Percentiles rank a stretch among this genome's conserved stretches.
Evolutionary conservation across 1,284 basidiomycete species (phyloP).

Genomic region (Naganishia albida): DNA sequence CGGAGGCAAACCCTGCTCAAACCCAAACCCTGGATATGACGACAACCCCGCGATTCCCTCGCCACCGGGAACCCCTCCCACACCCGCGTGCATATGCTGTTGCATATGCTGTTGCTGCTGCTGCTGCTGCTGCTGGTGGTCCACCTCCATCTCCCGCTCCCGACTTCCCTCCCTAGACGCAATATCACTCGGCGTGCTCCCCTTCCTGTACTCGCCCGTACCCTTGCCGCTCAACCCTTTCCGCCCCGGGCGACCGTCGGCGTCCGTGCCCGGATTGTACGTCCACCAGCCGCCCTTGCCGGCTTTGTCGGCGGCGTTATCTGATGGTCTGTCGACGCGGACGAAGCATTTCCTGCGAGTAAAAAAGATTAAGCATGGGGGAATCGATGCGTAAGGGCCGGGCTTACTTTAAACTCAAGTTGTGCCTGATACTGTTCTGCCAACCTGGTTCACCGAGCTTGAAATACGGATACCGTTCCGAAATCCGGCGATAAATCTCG

Average conservation of each 20-base stretch:
- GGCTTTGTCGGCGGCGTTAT: conserved; percentile 47
- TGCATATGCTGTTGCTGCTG: too few relatives aligned
- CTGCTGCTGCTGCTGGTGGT: not conserved
- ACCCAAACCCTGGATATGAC: too few relatives aligned
- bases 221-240: conserved; percentile 40
- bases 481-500: conserved; percentile 51
- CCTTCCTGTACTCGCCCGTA: conserved; percentile 35
- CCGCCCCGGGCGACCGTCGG: conserved; percentile 51
- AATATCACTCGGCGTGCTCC: conserved; percentile 33
- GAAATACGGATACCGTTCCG: conserved; percentile 54
- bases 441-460: conserved; percentile 53
- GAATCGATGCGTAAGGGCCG: not conserved
- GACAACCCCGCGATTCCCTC: too few relatives aligned
- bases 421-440: conserved; percentile 54
- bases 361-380: not conserved
- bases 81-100: too few relatives aligned
- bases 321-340: conserved; percentile 48
- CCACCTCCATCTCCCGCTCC: conserved; percentile 14
- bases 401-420: conserved; percentile 52
- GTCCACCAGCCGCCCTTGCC: conserved; percentile 56
- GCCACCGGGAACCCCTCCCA: too few relatives aligned
- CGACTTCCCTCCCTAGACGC: conserved; percentile 29
- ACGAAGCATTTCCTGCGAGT: conserved; percentile 53
- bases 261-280: conserved; percentile 50
- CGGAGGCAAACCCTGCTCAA: too few relatives aligned